A percentile compares a stretch with the other conserved stretches of the same genome.
phyloP scores from a whole-genome alignment of 768 basidiomycete genomes.

The Paxillus rubicundulus region DNA sequence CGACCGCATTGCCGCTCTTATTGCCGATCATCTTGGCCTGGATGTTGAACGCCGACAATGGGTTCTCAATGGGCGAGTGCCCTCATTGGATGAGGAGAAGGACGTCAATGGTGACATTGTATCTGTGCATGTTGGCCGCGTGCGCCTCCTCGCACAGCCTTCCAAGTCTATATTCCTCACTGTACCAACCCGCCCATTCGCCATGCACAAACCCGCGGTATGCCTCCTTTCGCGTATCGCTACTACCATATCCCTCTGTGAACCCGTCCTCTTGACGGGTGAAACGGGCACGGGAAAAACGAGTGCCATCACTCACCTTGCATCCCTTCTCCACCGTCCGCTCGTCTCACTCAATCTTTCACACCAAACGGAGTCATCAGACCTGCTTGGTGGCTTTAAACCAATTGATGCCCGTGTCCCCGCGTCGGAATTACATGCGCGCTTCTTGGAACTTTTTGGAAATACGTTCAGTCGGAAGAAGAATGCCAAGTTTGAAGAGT shows the following conservation, averaged over 20 bases:
- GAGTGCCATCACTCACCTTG: conserved; percentile 83
- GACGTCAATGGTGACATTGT: conserved; percentile 60
- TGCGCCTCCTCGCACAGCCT: conserved; percentile 49
- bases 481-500: conserved; percentile 83
- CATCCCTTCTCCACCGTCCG: conserved; percentile 69
- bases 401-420: conserved; percentile 88
- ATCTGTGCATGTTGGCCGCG: conserved; percentile 61
- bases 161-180: conserved; percentile 34
- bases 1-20: conserved; percentile 47
- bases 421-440: conserved; percentile 63
- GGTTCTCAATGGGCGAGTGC: conserved; percentile 62
- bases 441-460: conserved; percentile 79
- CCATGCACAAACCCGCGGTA: conserved; percentile 82
- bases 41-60: conserved; percentile 68
- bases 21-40: conserved; percentile 64
- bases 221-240: conserved; percentile 78
- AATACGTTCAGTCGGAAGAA: conserved; percentile 86
- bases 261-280: conserved; percentile 89
- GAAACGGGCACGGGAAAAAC: conserved; percentile 99
- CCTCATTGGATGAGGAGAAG: conserved; percentile 66
- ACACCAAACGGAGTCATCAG: conserved; percentile 93
- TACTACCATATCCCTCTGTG: conserved; percentile 64
- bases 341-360: conserved; percentile 91
- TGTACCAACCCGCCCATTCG: conserved; percentile 62
- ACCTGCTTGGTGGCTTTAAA: conserved; percentile 92